Evolutionary conservation across 1,139 yeast species (phyloP), one percentile per base, ranked within the genome.

Genomic region (Hansenula sp.): DNA sequence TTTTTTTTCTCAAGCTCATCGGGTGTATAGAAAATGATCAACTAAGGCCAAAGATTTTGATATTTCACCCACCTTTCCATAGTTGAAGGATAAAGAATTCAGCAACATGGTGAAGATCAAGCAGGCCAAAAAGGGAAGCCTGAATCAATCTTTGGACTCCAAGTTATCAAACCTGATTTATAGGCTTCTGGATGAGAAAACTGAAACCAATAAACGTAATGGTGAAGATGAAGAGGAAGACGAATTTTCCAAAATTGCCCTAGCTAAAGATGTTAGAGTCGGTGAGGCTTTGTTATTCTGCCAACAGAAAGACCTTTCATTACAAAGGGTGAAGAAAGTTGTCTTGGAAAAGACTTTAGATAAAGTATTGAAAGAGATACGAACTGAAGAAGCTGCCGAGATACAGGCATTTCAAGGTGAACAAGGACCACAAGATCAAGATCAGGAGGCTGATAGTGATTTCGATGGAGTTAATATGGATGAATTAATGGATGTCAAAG

Each of bases 261-360:
- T 82, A 25, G 91, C 90, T 1, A 72, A 72, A 52, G 84, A 84
- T 51, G 62, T 85, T 41, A 68, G 68, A 11, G 59, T 68, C 1
- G 55, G 67, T 4, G 86, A 83, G 44, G 73, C 81, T 1, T 54
- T 80, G 15, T 67, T 72, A 5, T 84, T 73, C 54, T 76, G 78
- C 16, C 82, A 79, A 50, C 58, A 68, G 29, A 80, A 81, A 44
- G 95, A 88, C 52, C 66, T 79, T 35, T 76, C 81, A 33, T 66
- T 89, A 55, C 76, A 80, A 47, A 67, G 97, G 50, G 79, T 80
- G 59, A 90, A 90, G 61, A 77, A 77, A 52, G 66, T 65, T 5
- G 57, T 70, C 4, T 64, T 87, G 41, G 84, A 80, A 52, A 81
- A 78, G 53, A 70, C 82, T 12, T 72, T 84, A 10, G 81, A 77